A percentile compares a stretch with the other conserved stretches of the same genome.
These are phyloP conservation scores for Linnemannia zychae DNA, from an alignment of 192 early-diverging fungal genomes.

Conservation along the genomic window DNA sequence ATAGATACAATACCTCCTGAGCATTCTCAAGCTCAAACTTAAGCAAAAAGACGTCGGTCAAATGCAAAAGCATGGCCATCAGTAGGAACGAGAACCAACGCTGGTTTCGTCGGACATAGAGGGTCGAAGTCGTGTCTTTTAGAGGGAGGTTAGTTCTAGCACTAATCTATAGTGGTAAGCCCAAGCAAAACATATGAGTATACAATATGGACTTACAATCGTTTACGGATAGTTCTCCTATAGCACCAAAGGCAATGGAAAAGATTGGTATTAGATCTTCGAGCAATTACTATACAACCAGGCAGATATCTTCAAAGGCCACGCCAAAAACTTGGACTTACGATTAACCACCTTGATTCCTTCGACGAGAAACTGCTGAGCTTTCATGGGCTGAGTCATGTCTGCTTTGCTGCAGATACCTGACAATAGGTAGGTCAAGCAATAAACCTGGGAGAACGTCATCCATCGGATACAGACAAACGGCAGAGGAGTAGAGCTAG, in stretches of 20 bases:
- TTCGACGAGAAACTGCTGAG: slow-evolving; percentile 40
- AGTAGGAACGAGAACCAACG: slow-evolving; percentile 47
- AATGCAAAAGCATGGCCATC: slow-evolving; percentile 48
- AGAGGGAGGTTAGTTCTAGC: background rate
- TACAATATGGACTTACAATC: slow-evolving; percentile 21
- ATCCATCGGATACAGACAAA: slow-evolving; percentile 48
- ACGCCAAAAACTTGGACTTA: slow-evolving; percentile 7
- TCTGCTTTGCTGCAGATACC: slow-evolving; percentile 57
- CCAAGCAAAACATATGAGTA: background rate
- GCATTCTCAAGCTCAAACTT: slow-evolving; percentile 36
- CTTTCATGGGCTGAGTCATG: slow-evolving; percentile 47
- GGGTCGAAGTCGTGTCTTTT: slow-evolving; percentile 25
- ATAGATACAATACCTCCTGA: slow-evolving; percentile 32
- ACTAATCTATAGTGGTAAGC: background rate
- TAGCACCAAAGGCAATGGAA: background rate
- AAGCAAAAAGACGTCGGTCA: slow-evolving; percentile 37
- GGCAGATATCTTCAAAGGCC: too few relatives aligned
- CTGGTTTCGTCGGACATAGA: slow-evolving; percentile 35
- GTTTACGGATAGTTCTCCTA: slow-evolving; percentile 46
- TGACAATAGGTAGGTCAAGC: slow-evolving; percentile 50
- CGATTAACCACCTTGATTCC: slow-evolving; percentile 54
- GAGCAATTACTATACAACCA: too few relatives aligned
- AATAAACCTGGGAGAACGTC: slow-evolving; percentile 55
- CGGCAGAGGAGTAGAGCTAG: background rate
- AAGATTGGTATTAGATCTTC: background rate